Evolutionary conservation across 2,329 filamentous ascomycete species (phyloP).

Genomic region (Trichoderma guizhouense): DNA sequence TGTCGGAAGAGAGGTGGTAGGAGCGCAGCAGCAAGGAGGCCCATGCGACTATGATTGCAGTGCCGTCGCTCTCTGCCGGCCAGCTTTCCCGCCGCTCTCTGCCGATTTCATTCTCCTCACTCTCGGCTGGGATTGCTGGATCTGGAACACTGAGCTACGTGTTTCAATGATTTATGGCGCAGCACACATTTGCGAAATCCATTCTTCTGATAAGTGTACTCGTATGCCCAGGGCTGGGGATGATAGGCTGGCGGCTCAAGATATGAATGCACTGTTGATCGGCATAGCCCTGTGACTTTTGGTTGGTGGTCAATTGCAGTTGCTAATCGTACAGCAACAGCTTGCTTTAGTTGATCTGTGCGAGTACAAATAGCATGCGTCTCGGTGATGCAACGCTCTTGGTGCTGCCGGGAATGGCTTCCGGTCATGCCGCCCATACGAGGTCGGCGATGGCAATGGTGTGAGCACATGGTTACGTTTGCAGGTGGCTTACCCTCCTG

Average conservation of each 20-base stretch:
- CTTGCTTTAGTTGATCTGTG: background rate
- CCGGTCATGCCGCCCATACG: conserved; percentile 6
- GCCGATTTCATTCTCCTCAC: background rate
- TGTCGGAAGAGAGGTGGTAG: background rate
- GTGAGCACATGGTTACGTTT: background rate
- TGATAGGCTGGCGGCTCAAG: background rate
- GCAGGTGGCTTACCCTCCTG: background rate
- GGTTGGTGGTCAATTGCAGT: background rate
- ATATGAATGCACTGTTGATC: background rate
- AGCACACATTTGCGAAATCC: background rate
- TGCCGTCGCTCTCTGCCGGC: background rate
- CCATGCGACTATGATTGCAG: background rate
- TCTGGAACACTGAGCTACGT: background rate
- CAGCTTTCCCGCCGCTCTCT: background rate
- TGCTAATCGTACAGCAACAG: background rate
- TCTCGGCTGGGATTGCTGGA: background rate
- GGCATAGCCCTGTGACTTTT: background rate
- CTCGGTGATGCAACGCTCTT: background rate
- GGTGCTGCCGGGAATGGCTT: conserved; percentile 8
- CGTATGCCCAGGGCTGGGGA: background rate
- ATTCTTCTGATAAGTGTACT: background rate
- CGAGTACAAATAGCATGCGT: background rate
- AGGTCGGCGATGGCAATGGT: background rate
- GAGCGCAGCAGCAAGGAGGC: background rate
- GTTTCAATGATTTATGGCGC: background rate